Evolutionary conservation across 2,329 filamentous ascomycete species (phyloP), one percentile per base, ranked within the genome.

Genomic region (Gaeumannomyces sp.): DNA sequence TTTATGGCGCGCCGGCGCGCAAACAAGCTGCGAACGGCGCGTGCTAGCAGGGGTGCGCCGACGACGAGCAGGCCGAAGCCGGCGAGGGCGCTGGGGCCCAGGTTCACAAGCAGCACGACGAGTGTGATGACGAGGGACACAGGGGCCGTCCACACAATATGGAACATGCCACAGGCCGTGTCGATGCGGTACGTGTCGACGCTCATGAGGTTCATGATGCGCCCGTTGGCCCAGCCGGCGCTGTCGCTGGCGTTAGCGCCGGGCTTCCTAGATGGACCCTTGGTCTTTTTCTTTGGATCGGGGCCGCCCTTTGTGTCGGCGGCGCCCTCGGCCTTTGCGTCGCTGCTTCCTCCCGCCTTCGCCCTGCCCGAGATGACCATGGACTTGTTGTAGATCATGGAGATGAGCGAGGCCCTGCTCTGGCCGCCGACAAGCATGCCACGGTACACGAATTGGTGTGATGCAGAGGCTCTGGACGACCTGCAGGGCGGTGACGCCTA

Each of bases 121-220:
- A 97, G 82, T 0, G 93, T 95, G 68, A 97, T 81, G 62, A 95
- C 73, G 66, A 93, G 89, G 29, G 89, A 82, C 56, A 97, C 79
- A 0, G 94, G 93, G 0, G 92, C 86, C 1, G 91, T 92, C 95
- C 95, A 99, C 28, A 91, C 81, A 79, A 97, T 85, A 75, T 99
- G 95, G 76, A 97, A 94, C 75, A 97, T 84, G 58, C 91, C 92
- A 56, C 86, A 92, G 1, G 93, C 93, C 73, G 93, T 90, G 71
- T 98, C 93, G 66, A 99, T 83, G 69, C 94, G 92, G 76, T 96
- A 96, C 0, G 93, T 96, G 73, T 98, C 94, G 59, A 95, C 92
- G 67, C 92, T 94, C 93, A 98, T 97, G 70, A 98, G 74, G 70
- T 96, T 96, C 73, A 95, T 87, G 63, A 98, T 92, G 68, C 92